Percentiles rank a stretch among this genome's conserved stretches.
phyloP scores from a whole-genome alignment of 768 basidiomycete species.

The Leccinum longicurvipes region DNA sequence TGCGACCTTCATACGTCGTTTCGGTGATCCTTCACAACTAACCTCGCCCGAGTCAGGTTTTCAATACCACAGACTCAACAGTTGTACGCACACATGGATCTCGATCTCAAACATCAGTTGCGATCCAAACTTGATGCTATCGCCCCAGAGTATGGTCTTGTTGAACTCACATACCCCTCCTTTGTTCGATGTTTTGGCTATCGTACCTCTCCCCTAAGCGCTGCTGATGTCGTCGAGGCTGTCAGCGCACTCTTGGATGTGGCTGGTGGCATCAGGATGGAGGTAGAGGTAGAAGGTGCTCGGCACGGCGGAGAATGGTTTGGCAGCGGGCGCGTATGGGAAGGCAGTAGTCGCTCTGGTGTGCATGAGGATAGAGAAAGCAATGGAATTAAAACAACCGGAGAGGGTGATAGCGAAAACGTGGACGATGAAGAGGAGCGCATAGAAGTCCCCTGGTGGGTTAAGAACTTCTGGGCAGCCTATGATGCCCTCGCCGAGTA shows the following conservation, averaged over 20 bases:
- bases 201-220: conserved; percentile 80
- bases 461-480: conserved; percentile 92
- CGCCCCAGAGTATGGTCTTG: conserved; percentile 91
- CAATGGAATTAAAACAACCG: conserved; percentile 21
- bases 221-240: conserved; percentile 91
- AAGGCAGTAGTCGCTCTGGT: conserved; percentile 43
- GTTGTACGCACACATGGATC: conserved; percentile 92
- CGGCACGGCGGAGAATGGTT: conserved; percentile 97
- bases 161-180: conserved; percentile 91
- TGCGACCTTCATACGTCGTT: conserved; percentile 7
- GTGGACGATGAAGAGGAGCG: conserved; percentile 34
- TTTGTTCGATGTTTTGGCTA: conserved; percentile 93
- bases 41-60: conserved; percentile 54
- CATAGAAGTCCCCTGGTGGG: conserved; percentile 73
- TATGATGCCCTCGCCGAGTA: conserved; percentile 91
- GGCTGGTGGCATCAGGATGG: conserved; percentile 85
- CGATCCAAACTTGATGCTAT: conserved; percentile 81
- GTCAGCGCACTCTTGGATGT: conserved; percentile 85
- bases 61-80: conserved; percentile 94
- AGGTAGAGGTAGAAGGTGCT: conserved; percentile 85
- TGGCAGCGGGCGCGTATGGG: conserved; percentile 79
- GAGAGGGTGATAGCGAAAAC: conserved; percentile 19
- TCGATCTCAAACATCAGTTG: conserved; percentile 82
- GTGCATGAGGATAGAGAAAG: conserved; percentile 29
- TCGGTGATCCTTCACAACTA: conserved; percentile 1